Evolutionary conservation across 805 yeast genomes (phyloP), one percentile per base, ranked within the genome.

Genomic region (Ogataea neopini): DNA sequence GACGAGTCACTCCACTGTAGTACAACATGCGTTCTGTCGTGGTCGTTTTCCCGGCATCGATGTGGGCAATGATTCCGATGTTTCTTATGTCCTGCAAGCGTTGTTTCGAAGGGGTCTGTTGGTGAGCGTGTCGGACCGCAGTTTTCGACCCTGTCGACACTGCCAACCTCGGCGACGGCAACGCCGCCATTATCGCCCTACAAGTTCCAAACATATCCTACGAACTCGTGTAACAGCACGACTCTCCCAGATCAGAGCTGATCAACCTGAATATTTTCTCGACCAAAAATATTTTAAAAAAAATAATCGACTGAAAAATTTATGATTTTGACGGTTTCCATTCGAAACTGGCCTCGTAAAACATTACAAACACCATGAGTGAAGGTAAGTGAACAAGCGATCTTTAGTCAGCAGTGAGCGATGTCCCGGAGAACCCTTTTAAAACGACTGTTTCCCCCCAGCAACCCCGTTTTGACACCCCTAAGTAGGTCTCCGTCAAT

Each of bases 31-130:
- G 73, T 64, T 94, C 99, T 0, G 99, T 92, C 1, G 99, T 91
- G 1, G 99, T 94, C 3, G 99, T 94, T 67, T 94, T 94, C 0
- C 99, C 99, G 2, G 99, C 99, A 72, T 94, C 99, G 45, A 94
- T 94, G 64, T 94, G 99, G n/a, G 99, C 99, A 34, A 94, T 90
- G 57, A 94, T 89, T 1, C 99, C 99, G 28, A 94, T 88, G 67
- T 94, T 92, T 50, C 99, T 72, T 19, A 86, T 77, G 45, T 70
- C 70, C n/a, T 49, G 23, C 5, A 22, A 7, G n/a, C 25, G 40
- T 11, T 30, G 25, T 22, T 22, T 22, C 7, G 25, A 22, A 6
- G 25, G 8, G 5, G 25, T 22, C 8, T 22, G 25, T 22, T 22
- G 25, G 25, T 22, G 25, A 22, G 25, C 25, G 8, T 22, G 5